Evolutionary conservation across 352 stramenopile species (phyloP), one percentile per base, ranked within the genome.

Genomic region (Pythium brassicae): DNA sequence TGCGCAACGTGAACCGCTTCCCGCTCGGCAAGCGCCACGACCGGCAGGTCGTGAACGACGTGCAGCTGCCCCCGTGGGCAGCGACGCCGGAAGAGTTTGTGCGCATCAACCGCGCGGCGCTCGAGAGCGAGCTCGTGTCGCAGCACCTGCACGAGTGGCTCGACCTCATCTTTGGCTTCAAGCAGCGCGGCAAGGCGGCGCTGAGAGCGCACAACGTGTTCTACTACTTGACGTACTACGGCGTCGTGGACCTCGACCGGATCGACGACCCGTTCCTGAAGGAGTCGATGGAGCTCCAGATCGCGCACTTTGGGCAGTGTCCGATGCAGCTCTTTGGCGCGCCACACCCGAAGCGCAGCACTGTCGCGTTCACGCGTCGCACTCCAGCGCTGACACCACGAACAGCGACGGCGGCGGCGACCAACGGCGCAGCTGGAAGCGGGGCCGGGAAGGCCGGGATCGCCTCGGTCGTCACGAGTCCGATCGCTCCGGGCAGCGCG

Each of bases 151-250:
- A 99, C 69, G 74, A 90, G 59, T 99, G 98, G 98, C 87, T 99
- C 26, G 98, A 99, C 74, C 83, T 99, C 10, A 97, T 99, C 22
- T 99, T 99, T 73, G 97, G 97, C 10, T 98, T 85, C 73, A 99
- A 99, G 62, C 98, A 99, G 70, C 78, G 89, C 19, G 96, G 97
- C 22, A 78, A 92, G 62, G 92, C 86, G 29, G 96, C 97, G 5
- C 67, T 97, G n/a, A 76, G 96, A 42, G 93, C 92, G 0, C 86
- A 97, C 61, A 99, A 99, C 64, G 75, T 99, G 5, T 99, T 99
- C 61, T 95, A 96, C 62, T 94, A 97, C 50, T 60, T 96, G 35
- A 94, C 87, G 40, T 97, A 97, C 63, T 93, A 95, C 54, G 87
- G 85, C 15, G 78, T 98, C 57, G 96, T 99, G 23, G 96, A 99